phyloP scores from a whole-genome alignment of 2,329 filamentous ascomycete genomes.

The Cytospora chrysosperma region DNA sequence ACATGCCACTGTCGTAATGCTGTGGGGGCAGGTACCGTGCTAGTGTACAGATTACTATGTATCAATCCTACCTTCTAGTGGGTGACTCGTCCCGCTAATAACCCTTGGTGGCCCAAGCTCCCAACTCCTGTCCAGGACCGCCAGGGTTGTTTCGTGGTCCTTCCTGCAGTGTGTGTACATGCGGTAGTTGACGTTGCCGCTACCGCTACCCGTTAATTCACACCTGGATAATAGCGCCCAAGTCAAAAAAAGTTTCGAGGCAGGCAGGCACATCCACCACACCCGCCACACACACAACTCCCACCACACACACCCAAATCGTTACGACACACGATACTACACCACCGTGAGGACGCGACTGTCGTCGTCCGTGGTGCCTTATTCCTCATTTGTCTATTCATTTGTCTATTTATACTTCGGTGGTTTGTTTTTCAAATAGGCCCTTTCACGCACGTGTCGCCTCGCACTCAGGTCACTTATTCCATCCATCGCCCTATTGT shows the following conservation, averaged over 20 bases:
- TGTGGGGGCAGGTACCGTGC: neutral
- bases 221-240: neutral
- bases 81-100: neutral
- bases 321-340: neutral
- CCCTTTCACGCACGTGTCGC: neutral
- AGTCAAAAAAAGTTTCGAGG: slow-evolving; percentile 12
- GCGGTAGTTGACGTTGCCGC: neutral
- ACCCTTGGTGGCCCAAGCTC: neutral
- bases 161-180: too few relatives aligned
- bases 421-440: neutral
- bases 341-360: neutral
- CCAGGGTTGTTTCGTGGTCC: too few relatives aligned
- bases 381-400: too few relatives aligned
- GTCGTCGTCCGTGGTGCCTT: too few relatives aligned
- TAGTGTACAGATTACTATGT: neutral
- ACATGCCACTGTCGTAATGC: neutral
- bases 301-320: neutral
- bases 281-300: neutral
- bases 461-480: slow-evolving; percentile 3
- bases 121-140: neutral
- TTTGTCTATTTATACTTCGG: neutral
- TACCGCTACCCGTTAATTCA: too few relatives aligned
- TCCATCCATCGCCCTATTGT: neutral
- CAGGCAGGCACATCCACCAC: slow-evolving; percentile 10
- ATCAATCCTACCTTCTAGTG: neutral